Percentiles rank a stretch among this genome's conserved stretches.
Conservation (phyloP, 2,329 filamentous ascomycete species). For the Colletotrichum phormii region DNA sequence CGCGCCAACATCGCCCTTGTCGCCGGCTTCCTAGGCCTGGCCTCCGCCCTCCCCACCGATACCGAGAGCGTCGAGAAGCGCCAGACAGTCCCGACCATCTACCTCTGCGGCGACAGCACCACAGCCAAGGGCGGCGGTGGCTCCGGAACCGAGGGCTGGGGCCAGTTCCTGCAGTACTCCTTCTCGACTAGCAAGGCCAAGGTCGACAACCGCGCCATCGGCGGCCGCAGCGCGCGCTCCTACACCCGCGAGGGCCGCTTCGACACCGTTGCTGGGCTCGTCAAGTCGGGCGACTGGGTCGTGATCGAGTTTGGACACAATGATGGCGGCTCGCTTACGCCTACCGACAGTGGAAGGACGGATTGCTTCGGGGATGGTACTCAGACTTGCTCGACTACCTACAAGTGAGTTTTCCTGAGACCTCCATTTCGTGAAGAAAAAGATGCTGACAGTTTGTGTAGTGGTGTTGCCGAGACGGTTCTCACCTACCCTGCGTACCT, state of each 20-base stretch:
- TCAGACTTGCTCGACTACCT: conserved; percentile 65
- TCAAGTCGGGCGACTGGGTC: conserved; percentile 72
- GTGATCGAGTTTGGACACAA: conserved; percentile 81
- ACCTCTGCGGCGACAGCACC: conserved; percentile 71
- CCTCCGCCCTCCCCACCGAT: conserved; percentile 38
- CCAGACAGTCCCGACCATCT: conserved; percentile 52
- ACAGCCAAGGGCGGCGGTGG: conserved; percentile 64
- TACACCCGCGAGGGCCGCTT: conserved; percentile 76
- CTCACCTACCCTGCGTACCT: conserved; percentile 72
- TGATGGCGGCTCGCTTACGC: conserved; percentile 69
- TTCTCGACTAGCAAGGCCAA: conserved; percentile 58
- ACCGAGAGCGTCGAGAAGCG: conserved; percentile 31
- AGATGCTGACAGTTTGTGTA: conserved; percentile 9
- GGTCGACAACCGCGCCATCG: conserved; percentile 69
- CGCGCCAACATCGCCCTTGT: conserved; percentile 21
- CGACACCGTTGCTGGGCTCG: conserved; percentile 61
- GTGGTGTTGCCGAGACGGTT: conserved; percentile 63
- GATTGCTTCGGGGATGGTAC: conserved; percentile 67
- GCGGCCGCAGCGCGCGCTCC: conserved; percentile 73
- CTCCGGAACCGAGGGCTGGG: conserved; percentile 68
- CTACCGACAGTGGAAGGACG: conserved; percentile 70
- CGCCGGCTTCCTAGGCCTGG: conserved; percentile 28
- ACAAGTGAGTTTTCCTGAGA: conserved; percentile 46
- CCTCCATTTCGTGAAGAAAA: conserved; percentile 15
- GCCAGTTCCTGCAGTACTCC: conserved; percentile 64